Evolutionary conservation across 768 basidiomycete species (phyloP).

Genomic region (Exsudoporus frostii): DNA sequence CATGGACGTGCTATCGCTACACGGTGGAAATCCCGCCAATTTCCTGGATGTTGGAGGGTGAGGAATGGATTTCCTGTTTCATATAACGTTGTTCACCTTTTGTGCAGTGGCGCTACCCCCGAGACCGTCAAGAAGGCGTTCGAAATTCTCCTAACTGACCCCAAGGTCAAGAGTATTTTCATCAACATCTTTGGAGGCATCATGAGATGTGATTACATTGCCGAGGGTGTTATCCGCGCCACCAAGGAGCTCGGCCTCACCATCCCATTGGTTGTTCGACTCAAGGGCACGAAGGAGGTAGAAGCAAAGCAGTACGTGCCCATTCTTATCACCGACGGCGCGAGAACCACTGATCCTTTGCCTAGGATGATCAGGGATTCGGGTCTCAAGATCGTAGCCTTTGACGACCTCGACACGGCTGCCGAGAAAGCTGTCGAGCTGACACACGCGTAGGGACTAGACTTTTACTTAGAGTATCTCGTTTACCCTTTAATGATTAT

Average conservation of each 20-base stretch:
- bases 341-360: slow-evolving; percentile 4
- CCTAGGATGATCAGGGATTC: slow-evolving; percentile 88
- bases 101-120: slow-evolving; percentile 89
- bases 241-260: slow-evolving; percentile 84
- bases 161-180: slow-evolving; percentile 96
- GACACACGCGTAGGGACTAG: slow-evolving; percentile 44
- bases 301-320: slow-evolving; percentile 88
- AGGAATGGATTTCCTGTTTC: slow-evolving; percentile 15
- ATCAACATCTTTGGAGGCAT: slow-evolving; percentile 98
- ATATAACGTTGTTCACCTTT: neutral
- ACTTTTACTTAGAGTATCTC: slow-evolving; percentile 14
- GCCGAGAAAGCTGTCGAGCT: slow-evolving; percentile 76
- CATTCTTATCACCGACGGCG: neutral
- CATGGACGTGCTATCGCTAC: slow-evolving; percentile 97
- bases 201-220: slow-evolving; percentile 99
- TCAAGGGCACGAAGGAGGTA: slow-evolving; percentile 95
- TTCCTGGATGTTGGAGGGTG: slow-evolving; percentile 98
- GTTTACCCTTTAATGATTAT: slow-evolving; percentile 18
- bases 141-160: slow-evolving; percentile 86
- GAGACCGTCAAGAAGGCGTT: slow-evolving; percentile 99
- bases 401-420: slow-evolving; percentile 91
- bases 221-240: slow-evolving; percentile 97
- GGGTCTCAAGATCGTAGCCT: slow-evolving; percentile 89
- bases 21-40: slow-evolving; percentile 96
- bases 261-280: slow-evolving; percentile 88